Base-by-base conservation (phyloP, 192 early-diverging fungal genomes). In the Coemansia biformis region DNA sequence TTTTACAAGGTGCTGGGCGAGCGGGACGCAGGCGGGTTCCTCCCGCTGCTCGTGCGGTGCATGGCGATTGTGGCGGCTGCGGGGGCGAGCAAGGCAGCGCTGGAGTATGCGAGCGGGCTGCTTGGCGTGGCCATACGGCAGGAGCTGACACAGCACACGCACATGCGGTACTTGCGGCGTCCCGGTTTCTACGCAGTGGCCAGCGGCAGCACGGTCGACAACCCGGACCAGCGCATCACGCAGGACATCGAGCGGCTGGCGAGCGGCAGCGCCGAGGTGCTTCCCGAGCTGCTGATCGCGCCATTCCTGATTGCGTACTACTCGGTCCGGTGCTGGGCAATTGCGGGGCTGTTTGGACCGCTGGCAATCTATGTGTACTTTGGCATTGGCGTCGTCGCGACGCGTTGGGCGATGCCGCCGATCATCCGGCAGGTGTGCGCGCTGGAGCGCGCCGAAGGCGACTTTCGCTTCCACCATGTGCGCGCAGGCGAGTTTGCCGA, bases 181-280 rank as follows among this genome's bases (percentile, higher is more conserved):
- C 80, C 66, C 13, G 45, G 70, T 4, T 72, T 86, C 36, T 86
- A 91, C 57, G 58, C 77, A 12, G 63, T 83, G 34, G 61, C 81
- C 16, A 60, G 63, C 33, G 68, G 67, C 18, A 70, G 80, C 7
- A 45, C 73, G 21, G 57, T 87, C 22, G 86, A 89, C 48, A 91
- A 88, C 55, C 85, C 86, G 59, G 93, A 96, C 56, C 89, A 91
- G 63, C 81, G 91, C 13, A 90, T 93, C 31, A 78, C 91, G 14
- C 89, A 92, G 64, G 93, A 96, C 60, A 80, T 92, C 29, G 90
- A 89, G 56, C 84, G 84, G 38, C 81, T 96, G 28, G 35, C 87
- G 14, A 18, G 43, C 12, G 46, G 50, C 17, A 47, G 53, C 14
- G 60, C 66, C 9, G 81, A 83, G 14, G 65, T 82, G 30, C 48